A percentile compares a stretch with the other conserved stretches of the same genome.
Evolutionary conservation across 768 basidiomycete genomes (phyloP).

Genomic region (Cantharellus cinnabarinus): DNA sequence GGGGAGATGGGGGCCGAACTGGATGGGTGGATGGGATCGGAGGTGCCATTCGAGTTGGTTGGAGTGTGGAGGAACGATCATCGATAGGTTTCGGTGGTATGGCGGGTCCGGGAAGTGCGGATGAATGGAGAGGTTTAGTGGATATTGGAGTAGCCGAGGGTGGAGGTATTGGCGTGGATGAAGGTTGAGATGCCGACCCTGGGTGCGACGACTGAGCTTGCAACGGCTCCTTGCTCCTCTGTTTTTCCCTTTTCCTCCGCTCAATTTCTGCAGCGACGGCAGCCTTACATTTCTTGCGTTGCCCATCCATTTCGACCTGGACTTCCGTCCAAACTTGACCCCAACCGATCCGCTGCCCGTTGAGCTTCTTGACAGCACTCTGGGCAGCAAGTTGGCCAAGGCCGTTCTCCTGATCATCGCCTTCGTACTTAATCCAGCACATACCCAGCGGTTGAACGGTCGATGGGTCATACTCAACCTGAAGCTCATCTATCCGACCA

Average conservation of each 20-base stretch:
- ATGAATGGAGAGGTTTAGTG: neutral
- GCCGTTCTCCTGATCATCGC: constrained; percentile 5
- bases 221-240: constrained; percentile 29
- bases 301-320: constrained; percentile 60
- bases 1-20: neutral
- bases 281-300: constrained; percentile 40
- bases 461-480: constrained; percentile 55
- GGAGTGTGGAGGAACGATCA: neutral
- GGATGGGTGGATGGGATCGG: neutral
- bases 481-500: constrained; percentile 45
- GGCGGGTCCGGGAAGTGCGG: neutral
- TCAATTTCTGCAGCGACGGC: constrained; percentile 35
- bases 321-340: constrained; percentile 38
- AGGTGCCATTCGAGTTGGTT: neutral
- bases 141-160: neutral
- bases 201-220: constrained; percentile 8
- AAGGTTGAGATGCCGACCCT: constrained; percentile 3
- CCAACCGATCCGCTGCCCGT: constrained; percentile 39
- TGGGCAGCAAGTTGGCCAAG: constrained; percentile 22
- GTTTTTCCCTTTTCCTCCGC: constrained; percentile 29
- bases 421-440: constrained; percentile 42
- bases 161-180: neutral
- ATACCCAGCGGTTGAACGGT: constrained; percentile 75
- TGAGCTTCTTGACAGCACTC: constrained; percentile 39
- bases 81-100: neutral